Base-by-base conservation (phyloP, 2,329 filamentous ascomycete species). In the Aspergillus luchuensis region DNA sequence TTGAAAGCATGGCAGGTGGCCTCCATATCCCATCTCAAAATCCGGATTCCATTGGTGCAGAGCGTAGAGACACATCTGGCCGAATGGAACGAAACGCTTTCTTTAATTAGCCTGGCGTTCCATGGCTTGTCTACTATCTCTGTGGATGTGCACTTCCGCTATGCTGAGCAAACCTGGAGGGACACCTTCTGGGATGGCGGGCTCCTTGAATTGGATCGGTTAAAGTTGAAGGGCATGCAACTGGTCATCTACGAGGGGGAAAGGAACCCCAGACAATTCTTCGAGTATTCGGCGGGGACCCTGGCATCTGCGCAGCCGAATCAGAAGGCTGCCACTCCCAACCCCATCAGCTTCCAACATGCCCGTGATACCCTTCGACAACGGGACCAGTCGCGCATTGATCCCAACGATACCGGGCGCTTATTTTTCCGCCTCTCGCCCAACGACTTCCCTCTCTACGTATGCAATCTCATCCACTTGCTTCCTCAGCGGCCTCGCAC, bases 341-440 rank as follows among this genome's bases (percentile, higher is more conserved):
- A 41, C 36, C 51, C 36, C 38, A 33, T 55, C 52, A 43, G 52
- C 38, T 55, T 55, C 52, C 52, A 30, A 23, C 38, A 43, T 19
- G 52, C 38, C 21, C 52, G 52, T 23, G 38, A 55, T 10, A 19
- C 13, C 15, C 52, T 55, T 23, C 39, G 52, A 41, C 30, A 53
- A 15, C 52, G 28, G 4, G 38, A 30, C 13, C 21, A 28, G 30
- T 28, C 39, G 25, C 36, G 17, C 38, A 28, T 38, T 41, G 38
- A 43, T 15, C 25, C 38, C 41, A 30, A 43, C 15, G 38, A 45
- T 21, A 28, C 52, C 8, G 38, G 52, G 7, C 52, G 41, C 10
- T n/a, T 55, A n/a, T 55, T 55, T 23, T 41, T 55, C 38, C 52
- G 52, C 19, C 41, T 55, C 13, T 43, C 52, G 7, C 52, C 52